Evolutionary conservation across 768 basidiomycete species (phyloP).

Genomic region (Mrakia frigida): DNA sequence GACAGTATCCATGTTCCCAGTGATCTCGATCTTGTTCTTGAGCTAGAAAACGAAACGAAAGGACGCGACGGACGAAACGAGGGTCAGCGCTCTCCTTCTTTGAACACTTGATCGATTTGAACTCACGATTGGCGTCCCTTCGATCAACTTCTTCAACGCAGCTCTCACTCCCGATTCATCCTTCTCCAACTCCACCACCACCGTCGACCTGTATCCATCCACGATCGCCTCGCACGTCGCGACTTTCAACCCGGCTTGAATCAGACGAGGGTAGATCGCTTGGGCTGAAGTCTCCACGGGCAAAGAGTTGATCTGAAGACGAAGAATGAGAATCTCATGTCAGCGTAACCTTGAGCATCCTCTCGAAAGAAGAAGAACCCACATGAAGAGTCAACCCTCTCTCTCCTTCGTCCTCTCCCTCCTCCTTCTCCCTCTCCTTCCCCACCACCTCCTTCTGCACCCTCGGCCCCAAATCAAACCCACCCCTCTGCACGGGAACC

Average conservation of each 20-base stretch:
- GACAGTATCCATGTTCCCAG: neutral
- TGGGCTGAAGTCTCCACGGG: neutral
- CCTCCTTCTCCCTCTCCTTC: neutral
- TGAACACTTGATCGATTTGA: neutral
- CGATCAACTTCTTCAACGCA: neutral
- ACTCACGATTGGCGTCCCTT: neutral
- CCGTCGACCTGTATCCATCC: conserved; percentile 4
- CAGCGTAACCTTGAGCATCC: neutral
- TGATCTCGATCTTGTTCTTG: conserved; percentile 16
- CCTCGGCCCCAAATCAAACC: neutral
- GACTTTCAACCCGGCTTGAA: neutral
- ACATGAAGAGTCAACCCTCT: neutral
- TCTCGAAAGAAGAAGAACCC: neutral
- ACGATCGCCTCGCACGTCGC: conserved; percentile 6
- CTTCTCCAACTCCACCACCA: neutral
- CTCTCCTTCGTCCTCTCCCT: neutral
- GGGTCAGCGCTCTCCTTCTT: neutral
- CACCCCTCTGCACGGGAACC: neutral
- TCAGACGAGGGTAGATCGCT: neutral
- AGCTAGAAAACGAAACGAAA: neutral
- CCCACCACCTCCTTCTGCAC: neutral
- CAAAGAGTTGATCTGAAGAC: neutral
- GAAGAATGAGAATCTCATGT: neutral
- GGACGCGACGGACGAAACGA: neutral
- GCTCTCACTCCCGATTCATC: neutral